Evolutionary conservation across 192 early-diverging fungal genomes (phyloP), one percentile per base, ranked within the genome.

Genomic region (Neocallimastix lanati): DNA sequence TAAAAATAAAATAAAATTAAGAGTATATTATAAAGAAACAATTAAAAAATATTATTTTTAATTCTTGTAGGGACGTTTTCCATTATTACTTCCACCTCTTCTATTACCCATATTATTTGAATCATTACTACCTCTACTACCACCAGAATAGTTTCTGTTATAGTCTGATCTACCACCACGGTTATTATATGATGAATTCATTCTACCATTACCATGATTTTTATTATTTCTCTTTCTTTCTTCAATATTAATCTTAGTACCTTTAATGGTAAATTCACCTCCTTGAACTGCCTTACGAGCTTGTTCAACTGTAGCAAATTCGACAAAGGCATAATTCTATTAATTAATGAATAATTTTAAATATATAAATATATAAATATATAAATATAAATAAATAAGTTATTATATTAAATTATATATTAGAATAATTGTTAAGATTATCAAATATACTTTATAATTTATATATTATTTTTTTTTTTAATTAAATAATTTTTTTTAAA

Each of bases 271-370:
- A 67, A 67, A 67, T 67, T 67, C 50, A 67, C 50, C 50, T 21
- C n/a, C 16, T 67, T 67, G 50, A 67, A 67, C 50, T 3, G 92
- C 90, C 7, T 84, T 83, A 35, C 87, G 87, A 27, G 92, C 91
- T 28, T 85, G 83, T 28, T 88, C 91, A 29, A 83, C 83, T 16
- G 87, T 85, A 35, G 83, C 82, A 82, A 94, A 95, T 81, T 94
- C 92, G 29, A 93, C 89, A 82, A 93, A 91, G 4, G 89, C 91
- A n/a, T 67, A 67, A 67, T 67, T 67, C 50, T 67, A 67, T 50
- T 13, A 37, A n/a, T n/a, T n/a, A n/a, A n/a, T n/a, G n/a, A n/a
- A n/a, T n/a, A n/a, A n/a, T n/a, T n/a, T n/a, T n/a, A n/a, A n/a
- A 33, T 33, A 33, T 33, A 33, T 33, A 33, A 6, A 33, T 33